Percentiles rank a stretch among this genome's conserved stretches.
These are phyloP conservation scores for Trichodelitschia bisporula DNA, from an alignment of 495 filamentous ascomycete genomes.

Conservation along the genomic window DNA sequence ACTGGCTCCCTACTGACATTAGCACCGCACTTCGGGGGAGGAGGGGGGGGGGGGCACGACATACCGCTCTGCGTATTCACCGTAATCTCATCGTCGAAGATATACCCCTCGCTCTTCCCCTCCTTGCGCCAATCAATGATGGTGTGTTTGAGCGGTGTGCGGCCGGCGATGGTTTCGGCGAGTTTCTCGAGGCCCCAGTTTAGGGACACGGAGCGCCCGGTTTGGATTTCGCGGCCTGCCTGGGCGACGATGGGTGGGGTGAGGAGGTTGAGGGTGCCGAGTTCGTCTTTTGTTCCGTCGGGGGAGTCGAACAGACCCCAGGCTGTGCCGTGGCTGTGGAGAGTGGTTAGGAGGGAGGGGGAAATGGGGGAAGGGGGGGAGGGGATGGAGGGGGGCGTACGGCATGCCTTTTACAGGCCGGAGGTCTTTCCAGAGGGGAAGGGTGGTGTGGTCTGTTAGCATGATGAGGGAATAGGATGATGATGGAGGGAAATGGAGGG, in stretches of 20 bases:
- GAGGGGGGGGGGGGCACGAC: too few relatives aligned
- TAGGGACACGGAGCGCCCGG: not conserved
- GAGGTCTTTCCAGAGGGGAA: not conserved
- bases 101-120: too few relatives aligned
- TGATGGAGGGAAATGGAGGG: too few relatives aligned
- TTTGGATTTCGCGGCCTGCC: conserved; percentile 8
- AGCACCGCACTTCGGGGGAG: too few relatives aligned
- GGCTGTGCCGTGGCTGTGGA: not conserved
- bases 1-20: too few relatives aligned
- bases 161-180: conserved; percentile 1
- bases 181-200: conserved; percentile 3
- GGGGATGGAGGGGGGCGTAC: not conserved
- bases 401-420: conserved; percentile 1
- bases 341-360: not conserved
- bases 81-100: conserved; percentile 43
- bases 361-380: too few relatives aligned
- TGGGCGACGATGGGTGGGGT: conserved; percentile 9
- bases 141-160: conserved; percentile 1
- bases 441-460: too few relatives aligned
- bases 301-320: conserved; percentile 1
- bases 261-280: conserved; percentile 10
- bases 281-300: conserved; percentile 5
- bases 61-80: conserved; percentile 57
- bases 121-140: conserved; percentile 1
- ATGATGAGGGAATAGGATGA: too few relatives aligned